A percentile compares a stretch with the other conserved stretches of the same genome.
Evolutionary conservation across 1,284 basidiomycete genomes (phyloP).

Genomic region (Ustilago cynodontis): DNA sequence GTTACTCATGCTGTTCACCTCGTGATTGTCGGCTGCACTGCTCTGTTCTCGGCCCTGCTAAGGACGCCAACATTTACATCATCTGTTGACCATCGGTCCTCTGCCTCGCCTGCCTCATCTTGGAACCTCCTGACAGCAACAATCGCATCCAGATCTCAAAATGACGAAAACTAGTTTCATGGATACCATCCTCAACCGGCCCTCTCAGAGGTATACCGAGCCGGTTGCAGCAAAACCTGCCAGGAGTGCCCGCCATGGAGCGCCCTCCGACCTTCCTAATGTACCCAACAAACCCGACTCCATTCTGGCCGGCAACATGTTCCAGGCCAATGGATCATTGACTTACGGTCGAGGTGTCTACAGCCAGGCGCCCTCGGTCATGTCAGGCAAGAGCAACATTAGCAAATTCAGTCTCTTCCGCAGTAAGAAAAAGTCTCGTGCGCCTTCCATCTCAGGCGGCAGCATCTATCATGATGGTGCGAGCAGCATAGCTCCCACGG

Average conservation of each 20-base stretch:
- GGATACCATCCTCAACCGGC: constrained; percentile 67
- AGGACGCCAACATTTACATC: constrained; percentile 4
- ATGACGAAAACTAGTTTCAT: constrained; percentile 65
- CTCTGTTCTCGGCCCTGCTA: neutral
- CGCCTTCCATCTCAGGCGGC: constrained; percentile 42
- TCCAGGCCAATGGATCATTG: constrained; percentile 37
- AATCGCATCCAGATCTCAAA: constrained; percentile 3
- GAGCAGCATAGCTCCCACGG: constrained; percentile 51
- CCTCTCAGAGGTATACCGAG: constrained; percentile 65
- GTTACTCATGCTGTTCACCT: neutral
- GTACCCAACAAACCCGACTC: constrained; percentile 51
- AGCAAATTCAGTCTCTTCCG: constrained; percentile 53
- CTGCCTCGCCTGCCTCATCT: neutral
- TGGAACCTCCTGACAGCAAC: neutral
- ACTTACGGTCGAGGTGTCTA: constrained; percentile 11
- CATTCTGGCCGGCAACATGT: constrained; percentile 60
- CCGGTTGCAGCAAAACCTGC: constrained; percentile 30
- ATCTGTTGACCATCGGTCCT: neutral
- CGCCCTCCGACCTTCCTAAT: constrained; percentile 62
- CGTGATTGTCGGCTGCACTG: neutral
- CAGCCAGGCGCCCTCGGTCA: constrained; percentile 47
- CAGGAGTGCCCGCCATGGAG: constrained; percentile 15
- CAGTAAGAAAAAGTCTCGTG: constrained; percentile 37
- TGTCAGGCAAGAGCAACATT: constrained; percentile 52
- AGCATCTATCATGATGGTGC: constrained; percentile 49